Percentiles rank a stretch among this genome's conserved stretches.
Conservation (phyloP, 179 eudicot species). For the Spergularia azorica region DNA sequence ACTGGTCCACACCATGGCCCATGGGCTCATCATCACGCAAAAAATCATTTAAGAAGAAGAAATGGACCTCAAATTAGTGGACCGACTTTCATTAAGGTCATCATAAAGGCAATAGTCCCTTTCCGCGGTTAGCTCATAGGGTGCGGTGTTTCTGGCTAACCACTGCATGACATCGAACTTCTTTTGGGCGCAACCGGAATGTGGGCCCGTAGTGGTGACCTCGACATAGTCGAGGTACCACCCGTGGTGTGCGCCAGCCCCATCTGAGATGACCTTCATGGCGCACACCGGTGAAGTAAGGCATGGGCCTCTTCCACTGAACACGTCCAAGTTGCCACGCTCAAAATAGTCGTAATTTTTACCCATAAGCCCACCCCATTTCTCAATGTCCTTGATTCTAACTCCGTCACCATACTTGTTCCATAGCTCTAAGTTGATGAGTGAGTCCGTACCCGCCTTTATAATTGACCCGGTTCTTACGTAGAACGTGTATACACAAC, state of each 20-base stretch:
- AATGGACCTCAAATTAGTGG: conserved; percentile 14
- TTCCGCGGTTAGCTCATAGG: conserved; percentile 60
- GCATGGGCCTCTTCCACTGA: conserved; percentile 80
- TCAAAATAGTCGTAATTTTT: conserved; percentile 65
- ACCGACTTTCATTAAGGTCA: conserved; percentile 1
- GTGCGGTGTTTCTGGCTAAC: conserved; percentile 55
- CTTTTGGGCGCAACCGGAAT: conserved; percentile 49
- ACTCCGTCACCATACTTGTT: conserved; percentile 45
- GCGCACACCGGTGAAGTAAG: conserved; percentile 54
- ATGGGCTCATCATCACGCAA: no score
- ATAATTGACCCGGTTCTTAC: conserved; percentile 62
- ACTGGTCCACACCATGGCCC: background rate
- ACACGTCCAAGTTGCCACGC: conserved; percentile 73
- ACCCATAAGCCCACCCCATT: conserved; percentile 89
- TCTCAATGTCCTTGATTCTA: conserved; percentile 45
- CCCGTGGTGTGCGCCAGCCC: conserved; percentile 66
- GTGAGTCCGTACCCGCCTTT: conserved; percentile 80
- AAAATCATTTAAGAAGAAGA: conserved; percentile 15
- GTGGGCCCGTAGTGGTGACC: conserved; percentile 76
- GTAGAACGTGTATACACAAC: conserved; percentile 77
- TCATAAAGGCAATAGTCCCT: conserved; percentile 34
- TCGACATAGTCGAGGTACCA: conserved; percentile 93
- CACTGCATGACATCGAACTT: conserved; percentile 78
- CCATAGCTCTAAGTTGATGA: conserved; percentile 49
- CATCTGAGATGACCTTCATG: conserved; percentile 58